Percentiles rank a stretch among this genome's conserved stretches.
phyloP scores from a whole-genome alignment of 2,329 filamentous ascomycete species.

The Bretziella fagacearum region DNA sequence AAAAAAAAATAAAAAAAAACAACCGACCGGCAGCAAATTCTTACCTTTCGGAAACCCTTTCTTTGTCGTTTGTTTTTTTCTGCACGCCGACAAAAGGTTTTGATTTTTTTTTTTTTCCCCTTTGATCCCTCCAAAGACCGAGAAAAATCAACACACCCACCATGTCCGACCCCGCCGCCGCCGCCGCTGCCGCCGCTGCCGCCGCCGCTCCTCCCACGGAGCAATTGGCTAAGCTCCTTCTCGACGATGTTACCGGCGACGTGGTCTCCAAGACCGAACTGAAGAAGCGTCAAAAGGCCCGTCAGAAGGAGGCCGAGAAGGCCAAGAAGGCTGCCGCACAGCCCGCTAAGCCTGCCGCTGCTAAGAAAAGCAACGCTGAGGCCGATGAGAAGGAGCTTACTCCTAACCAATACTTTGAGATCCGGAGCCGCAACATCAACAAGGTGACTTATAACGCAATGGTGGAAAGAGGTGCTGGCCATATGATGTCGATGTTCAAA shows the following conservation, averaged over 20 bases:
- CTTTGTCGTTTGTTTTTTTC: not conserved
- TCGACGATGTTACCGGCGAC: conserved; percentile 90
- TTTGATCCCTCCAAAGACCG: not conserved
- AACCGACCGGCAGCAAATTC: not conserved
- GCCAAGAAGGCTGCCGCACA: conserved; percentile 60
- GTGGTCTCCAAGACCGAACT: conserved; percentile 68
- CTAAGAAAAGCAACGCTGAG: conserved; percentile 63
- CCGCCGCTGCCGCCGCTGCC: no score
- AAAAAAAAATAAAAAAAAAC: conserved; percentile 2
- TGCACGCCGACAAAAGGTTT: not conserved
- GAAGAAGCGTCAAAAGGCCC: conserved; percentile 90
- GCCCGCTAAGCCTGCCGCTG: conserved; percentile 40
- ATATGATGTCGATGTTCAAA: not conserved
- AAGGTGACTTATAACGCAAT: conserved; percentile 25
- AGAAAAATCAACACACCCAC: conserved; percentile 5
- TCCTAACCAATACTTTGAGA: conserved; percentile 74
- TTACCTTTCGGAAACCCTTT: not conserved
- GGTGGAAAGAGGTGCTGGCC: not conserved
- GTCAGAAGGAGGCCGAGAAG: conserved; percentile 77
- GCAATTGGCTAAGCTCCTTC: conserved; percentile 53
- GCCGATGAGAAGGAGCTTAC: conserved; percentile 38
- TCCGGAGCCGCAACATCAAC: conserved; percentile 69
- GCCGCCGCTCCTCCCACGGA: conserved; percentile 29
- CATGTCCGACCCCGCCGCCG: conserved; percentile 22
- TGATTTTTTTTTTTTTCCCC: not conserved